Conservation (phyloP, 805 yeast species). For the Zygosaccharomyces kombuchaensis region DNA sequence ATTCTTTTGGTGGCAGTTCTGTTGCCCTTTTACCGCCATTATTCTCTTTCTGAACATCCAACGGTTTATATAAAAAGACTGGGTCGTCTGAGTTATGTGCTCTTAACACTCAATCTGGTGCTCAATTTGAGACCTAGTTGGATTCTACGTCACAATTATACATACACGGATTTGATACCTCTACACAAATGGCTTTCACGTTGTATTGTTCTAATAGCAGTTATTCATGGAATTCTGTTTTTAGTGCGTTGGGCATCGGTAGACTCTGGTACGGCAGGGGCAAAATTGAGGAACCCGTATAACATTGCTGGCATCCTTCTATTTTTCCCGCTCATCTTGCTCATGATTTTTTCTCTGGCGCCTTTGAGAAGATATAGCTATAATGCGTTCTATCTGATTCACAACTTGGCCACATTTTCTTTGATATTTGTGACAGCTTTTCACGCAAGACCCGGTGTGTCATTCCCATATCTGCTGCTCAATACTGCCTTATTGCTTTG, state of each 20-base stretch:
- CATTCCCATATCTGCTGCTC: constrained; percentile 31
- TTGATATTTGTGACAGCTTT: constrained; percentile 44
- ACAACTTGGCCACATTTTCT: constrained; percentile 47
- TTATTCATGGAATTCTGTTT: constrained; percentile 53
- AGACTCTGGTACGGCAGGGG: constrained; percentile 36
- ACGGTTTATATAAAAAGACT: constrained; percentile 44
- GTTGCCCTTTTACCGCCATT: constrained; percentile 34
- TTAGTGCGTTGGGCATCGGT: constrained; percentile 44
- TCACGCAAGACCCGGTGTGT: constrained; percentile 72
- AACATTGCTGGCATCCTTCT: constrained; percentile 54
- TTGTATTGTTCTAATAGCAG: constrained; percentile 42
- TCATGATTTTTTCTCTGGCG: constrained; percentile 45
- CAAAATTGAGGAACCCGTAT: constrained; percentile 24
- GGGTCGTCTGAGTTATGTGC: constrained; percentile 57
- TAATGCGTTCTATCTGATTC: constrained; percentile 51
- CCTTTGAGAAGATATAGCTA: constrained; percentile 49
- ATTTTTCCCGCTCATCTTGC: constrained; percentile 34
- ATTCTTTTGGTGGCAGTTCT: constrained; percentile 33
- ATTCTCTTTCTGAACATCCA: constrained; percentile 28
- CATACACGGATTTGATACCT: constrained; percentile 50
- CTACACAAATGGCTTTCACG: constrained; percentile 74
- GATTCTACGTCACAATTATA: constrained; percentile 38
- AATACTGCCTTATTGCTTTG: constrained; percentile 19
- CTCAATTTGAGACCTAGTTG: constrained; percentile 56
- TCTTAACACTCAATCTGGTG: constrained; percentile 55